A percentile compares a stretch with the other conserved stretches of the same genome.
Conservation (phyloP, 2,329 filamentous ascomycete genomes). For the Byssoonygena ceratinophila region DNA sequence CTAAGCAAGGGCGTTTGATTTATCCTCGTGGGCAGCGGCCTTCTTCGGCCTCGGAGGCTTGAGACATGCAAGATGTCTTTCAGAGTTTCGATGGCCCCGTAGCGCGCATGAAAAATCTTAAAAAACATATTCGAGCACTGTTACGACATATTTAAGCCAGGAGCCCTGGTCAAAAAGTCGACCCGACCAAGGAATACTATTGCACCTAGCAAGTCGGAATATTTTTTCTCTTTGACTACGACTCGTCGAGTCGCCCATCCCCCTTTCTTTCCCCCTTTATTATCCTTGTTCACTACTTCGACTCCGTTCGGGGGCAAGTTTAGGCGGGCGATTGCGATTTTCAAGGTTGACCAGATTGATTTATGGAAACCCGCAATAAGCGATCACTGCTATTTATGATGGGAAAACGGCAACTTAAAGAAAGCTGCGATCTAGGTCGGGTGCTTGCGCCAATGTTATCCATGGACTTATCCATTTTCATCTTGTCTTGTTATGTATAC, state of each 20-base stretch:
- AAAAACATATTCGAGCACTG: not conserved
- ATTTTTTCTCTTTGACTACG: not conserved
- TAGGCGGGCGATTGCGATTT: not conserved
- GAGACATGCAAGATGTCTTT: not conserved
- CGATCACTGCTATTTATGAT: not conserved
- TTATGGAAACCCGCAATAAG: not conserved
- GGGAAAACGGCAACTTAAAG: not conserved
- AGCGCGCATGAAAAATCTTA: not conserved
- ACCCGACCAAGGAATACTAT: not conserved
- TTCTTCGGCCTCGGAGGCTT: not conserved
- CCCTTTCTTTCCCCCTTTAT: not conserved
- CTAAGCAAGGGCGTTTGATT: not conserved
- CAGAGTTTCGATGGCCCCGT: not conserved
- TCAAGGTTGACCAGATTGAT: not conserved
- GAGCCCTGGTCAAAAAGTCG: constrained; percentile 4
- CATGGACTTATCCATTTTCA: too few species aligned
- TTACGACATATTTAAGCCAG: not conserved
- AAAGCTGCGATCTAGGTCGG: too few species aligned
- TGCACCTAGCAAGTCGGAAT: not conserved
- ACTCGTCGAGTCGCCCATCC: not conserved
- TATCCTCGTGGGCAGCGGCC: not conserved
- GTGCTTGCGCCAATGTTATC: too few species aligned
- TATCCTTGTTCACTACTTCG: not conserved
- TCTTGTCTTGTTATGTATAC: too few species aligned
- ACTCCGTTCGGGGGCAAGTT: constrained; percentile 3